Evolutionary conservation across 140 eudicot genomes (phyloP), one percentile per base, ranked within the genome.

Genomic region (Bidens hawaiensis): DNA sequence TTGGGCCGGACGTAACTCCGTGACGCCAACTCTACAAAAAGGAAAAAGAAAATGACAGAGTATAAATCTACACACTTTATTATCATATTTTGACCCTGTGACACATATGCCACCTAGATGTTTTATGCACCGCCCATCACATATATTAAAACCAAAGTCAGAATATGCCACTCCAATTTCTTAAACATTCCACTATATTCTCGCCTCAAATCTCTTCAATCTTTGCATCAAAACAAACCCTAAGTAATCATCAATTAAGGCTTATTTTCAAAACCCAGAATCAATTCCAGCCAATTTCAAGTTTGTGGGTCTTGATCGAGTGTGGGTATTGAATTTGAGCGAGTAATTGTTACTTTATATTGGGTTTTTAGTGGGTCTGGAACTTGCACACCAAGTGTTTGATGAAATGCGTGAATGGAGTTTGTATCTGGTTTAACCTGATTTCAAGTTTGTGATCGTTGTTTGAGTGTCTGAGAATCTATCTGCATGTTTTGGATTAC

Each of bases 151-250:
- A 43, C 18, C 24, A 31, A 15, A 65, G 25, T 22, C 38, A 15
- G 69, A 61, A 70, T 70, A 70, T 71, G 76, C 76, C 63, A 51
- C 49, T 40, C 48, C 50, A 21, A 11, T 38, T 18, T 60, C 68
- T 61, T 13, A 25, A 52, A 60, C 22, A 70, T 70, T 62, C 76
- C 21, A 62, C 76, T 50, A 38, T 4, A 41, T 62, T 71, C 76
- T 71, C 30, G 69, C 63, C 23, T 70, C 43, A 15, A 21, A 31
- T 59, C 34, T 59, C 52, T 59, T 60, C 25, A 60, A 49, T 70
- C 50, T 30, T 47, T 30, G 12, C 68, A 60, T 59, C 24, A 12
- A 11, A 21, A 31, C 53, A 18, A 36, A 15, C 21, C 18, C 55
- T 28, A 19, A 23, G 42, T 10, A 33, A 40, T 67, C 31, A 7